Conservation (phyloP, 805 yeast genomes). For the Clavispora santaluciae region DNA sequence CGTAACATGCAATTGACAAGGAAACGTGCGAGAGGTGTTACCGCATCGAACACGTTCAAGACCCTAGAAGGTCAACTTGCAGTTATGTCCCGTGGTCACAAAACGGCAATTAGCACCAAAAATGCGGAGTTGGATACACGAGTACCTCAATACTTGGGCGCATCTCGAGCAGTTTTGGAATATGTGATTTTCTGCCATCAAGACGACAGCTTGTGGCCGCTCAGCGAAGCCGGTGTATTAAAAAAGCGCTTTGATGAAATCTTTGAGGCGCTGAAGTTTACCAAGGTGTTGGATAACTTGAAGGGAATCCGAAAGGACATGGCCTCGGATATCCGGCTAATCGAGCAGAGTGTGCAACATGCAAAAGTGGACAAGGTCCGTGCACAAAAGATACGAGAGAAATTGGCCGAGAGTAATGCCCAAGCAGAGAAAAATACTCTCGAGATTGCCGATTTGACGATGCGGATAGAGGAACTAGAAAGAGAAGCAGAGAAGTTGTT, state of each 20-base stretch:
- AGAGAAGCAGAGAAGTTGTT: constrained; percentile 59
- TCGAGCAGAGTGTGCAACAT: constrained; percentile 77
- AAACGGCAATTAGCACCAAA: constrained; percentile 72
- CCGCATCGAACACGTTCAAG: constrained; percentile 59
- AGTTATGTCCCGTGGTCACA: constrained; percentile 59
- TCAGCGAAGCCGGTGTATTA: constrained; percentile 81
- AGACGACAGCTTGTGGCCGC: constrained; percentile 95
- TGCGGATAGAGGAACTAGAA: constrained; percentile 49
- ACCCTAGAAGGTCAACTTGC: constrained; percentile 87
- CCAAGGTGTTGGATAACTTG: constrained; percentile 80
- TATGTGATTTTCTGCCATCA: constrained; percentile 96
- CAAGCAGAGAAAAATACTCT: constrained; percentile 42
- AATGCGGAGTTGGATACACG: constrained; percentile 78
- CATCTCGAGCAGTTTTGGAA: constrained; percentile 79
- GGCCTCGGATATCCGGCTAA: constrained; percentile 65
- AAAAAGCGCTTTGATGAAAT: constrained; percentile 95
- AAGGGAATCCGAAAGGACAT: constrained; percentile 74
- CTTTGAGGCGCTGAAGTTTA: constrained; percentile 89
- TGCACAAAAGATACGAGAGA: constrained; percentile 53
- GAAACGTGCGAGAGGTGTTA: constrained; percentile 42
- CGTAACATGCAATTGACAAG: constrained; percentile 73
- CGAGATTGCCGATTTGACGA: constrained; percentile 46
- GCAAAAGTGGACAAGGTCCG: constrained; percentile 68
- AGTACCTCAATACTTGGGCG: constrained; percentile 82
- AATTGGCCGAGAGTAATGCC: constrained; percentile 38